A percentile compares a stretch with the other conserved stretches of the same genome.
Conservation (phyloP, 1,284 basidiomycete species). For the Heterobasidion occidentale region DNA sequence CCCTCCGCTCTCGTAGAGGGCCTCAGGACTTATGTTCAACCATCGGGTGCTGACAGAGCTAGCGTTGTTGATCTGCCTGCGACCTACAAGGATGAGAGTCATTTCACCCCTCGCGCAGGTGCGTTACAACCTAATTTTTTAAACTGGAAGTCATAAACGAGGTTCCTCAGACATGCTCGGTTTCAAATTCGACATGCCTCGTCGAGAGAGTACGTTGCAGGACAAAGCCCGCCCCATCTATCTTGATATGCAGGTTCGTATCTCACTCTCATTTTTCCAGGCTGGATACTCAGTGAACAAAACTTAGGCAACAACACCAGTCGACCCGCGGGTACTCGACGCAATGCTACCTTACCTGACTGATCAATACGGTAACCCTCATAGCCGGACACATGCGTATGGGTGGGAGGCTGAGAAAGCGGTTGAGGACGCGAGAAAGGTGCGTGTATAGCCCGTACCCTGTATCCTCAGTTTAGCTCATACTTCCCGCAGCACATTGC, state of each 20-base stretch:
- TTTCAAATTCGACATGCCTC: conserved; percentile 74
- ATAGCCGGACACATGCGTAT: conserved; percentile 96
- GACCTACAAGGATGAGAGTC: conserved; percentile 60
- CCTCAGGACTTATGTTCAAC: conserved; percentile 56
- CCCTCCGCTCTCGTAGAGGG: conserved; percentile 9
- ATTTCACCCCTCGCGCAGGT: conserved; percentile 71
- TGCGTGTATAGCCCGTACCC: conserved; percentile 30
- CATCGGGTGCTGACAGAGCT: conserved; percentile 71
- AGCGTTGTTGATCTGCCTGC: conserved; percentile 73
- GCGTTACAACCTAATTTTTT: conserved; percentile 12
- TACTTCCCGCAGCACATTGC: conserved; percentile 64
- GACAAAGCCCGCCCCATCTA: conserved; percentile 84
- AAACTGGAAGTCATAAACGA: not conserved
- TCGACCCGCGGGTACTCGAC: conserved; percentile 96
- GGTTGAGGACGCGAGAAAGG: conserved; percentile 87
- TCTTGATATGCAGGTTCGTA: conserved; percentile 82
- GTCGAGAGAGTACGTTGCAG: conserved; percentile 52
- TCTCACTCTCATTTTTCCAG: not conserved
- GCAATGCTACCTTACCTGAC: conserved; percentile 96
- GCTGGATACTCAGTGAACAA: not conserved
- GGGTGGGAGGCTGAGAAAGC: conserved; percentile 98
- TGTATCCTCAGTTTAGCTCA: conserved; percentile 19
- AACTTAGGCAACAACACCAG: conserved; percentile 86
- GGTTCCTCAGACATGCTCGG: conserved; percentile 71
- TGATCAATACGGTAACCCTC: conserved; percentile 97